These are phyloP conservation scores for Aspergillus calidoustus DNA, from an alignment of 2,329 filamentous ascomycete genomes.

Conservation along the genomic window DNA sequence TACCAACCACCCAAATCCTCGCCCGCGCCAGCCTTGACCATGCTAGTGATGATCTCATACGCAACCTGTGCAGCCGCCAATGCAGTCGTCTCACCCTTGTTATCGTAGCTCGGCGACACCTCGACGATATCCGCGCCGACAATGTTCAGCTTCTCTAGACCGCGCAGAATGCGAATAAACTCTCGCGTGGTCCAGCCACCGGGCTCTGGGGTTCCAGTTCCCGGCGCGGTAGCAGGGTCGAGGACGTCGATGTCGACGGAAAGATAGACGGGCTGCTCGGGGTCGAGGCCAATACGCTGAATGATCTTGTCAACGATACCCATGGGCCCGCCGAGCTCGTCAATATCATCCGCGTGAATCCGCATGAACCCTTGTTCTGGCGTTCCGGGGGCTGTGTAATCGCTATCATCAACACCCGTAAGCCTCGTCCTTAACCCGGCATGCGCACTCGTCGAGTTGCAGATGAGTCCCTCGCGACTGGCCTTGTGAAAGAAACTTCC, in stretches of 20 bases:
- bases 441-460: slow-evolving; percentile 76
- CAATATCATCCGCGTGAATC: slow-evolving; percentile 83
- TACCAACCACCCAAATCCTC: slow-evolving; percentile 48
- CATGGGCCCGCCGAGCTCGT: slow-evolving; percentile 70
- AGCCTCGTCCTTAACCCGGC: slow-evolving; percentile 81
- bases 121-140: slow-evolving; percentile 92
- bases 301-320: slow-evolving; percentile 75
- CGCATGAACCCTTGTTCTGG: slow-evolving; percentile 77
- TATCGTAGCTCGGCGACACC: slow-evolving; percentile 84
- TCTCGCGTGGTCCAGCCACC: slow-evolving; percentile 91
- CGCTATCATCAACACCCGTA: slow-evolving; percentile 65
- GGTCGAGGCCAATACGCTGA: slow-evolving; percentile 65
- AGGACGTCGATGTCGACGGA: slow-evolving; percentile 82
- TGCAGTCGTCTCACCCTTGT: slow-evolving; percentile 77
- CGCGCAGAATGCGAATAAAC: slow-evolving; percentile 79
- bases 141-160: slow-evolving; percentile 79
- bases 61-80: slow-evolving; percentile 82
- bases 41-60: slow-evolving; percentile 77
- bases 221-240: slow-evolving; percentile 71
- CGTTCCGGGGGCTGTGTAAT: slow-evolving; percentile 69
- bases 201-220: slow-evolving; percentile 86
- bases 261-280: slow-evolving; percentile 77
- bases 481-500: slow-evolving; percentile 93
- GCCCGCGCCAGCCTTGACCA: slow-evolving; percentile 50
- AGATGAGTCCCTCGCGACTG: slow-evolving; percentile 76